Evolutionary conservation across 2,329 filamentous ascomycete species (phyloP).

Genomic region (Scedosporium minutisporum): DNA sequence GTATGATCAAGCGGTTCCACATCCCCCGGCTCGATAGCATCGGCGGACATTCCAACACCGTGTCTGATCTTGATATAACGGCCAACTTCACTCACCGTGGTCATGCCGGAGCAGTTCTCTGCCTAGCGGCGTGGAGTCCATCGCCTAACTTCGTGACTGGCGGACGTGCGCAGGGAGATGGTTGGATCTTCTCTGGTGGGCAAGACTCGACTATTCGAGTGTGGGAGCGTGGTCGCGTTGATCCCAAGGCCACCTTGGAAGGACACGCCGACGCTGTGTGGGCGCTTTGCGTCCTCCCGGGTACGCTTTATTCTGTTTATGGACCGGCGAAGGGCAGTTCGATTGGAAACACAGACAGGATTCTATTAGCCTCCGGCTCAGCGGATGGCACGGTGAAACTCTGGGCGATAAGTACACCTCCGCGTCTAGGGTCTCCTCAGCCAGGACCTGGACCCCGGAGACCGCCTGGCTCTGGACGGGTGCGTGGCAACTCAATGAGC

Average conservation of each 20-base stretch:
- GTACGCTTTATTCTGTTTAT: constrained; percentile 71
- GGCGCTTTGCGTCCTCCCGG: constrained; percentile 85
- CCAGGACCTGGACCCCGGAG: constrained; percentile 53
- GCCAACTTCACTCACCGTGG: constrained; percentile 94
- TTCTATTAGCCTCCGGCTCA: constrained; percentile 81
- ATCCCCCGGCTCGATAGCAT: constrained; percentile 68
- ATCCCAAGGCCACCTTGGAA: constrained; percentile 88
- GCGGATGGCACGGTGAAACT: constrained; percentile 87
- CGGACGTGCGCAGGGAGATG: constrained; percentile 78
- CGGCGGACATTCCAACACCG: constrained; percentile 28
- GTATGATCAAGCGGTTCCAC: constrained; percentile 92
- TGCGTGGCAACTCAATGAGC: constrained; percentile 85
- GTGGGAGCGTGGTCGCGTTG: constrained; percentile 89
- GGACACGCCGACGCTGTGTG: constrained; percentile 94
- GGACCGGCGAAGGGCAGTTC: constrained; percentile 55
- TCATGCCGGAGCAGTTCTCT: constrained; percentile 83
- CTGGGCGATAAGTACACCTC: constrained; percentile 89
- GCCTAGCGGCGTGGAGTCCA: constrained; percentile 75
- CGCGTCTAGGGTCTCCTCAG: constrained; percentile 73
- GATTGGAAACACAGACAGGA: constrained; percentile 73
- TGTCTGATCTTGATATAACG: constrained; percentile 75
- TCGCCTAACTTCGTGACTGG: constrained; percentile 84
- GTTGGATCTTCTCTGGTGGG: constrained; percentile 97
- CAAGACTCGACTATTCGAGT: constrained; percentile 89
- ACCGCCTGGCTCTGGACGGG: constrained; percentile 55